These are phyloP conservation scores for Fragosphaeria purpurea DNA, from an alignment of 2,329 filamentous ascomycete genomes.

Conservation along the genomic window DNA sequence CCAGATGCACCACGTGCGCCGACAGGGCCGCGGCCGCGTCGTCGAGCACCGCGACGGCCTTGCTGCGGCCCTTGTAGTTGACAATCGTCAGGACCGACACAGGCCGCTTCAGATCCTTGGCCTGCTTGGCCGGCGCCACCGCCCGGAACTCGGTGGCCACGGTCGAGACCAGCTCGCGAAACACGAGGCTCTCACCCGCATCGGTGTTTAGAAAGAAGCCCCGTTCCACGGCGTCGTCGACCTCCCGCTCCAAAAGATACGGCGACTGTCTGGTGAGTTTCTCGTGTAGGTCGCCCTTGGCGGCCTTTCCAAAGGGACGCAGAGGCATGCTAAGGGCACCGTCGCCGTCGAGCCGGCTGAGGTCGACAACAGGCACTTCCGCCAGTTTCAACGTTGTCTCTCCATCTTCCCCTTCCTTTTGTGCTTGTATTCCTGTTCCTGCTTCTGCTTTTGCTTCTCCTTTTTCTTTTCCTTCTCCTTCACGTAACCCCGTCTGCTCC, in stretches of 20 bases:
- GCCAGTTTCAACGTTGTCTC: background rate
- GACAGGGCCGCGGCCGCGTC: constrained; percentile 29
- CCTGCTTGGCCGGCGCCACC: constrained; percentile 11
- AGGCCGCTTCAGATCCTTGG: constrained; percentile 20
- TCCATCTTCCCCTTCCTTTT: too few relatives aligned
- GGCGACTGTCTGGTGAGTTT: background rate
- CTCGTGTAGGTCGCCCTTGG: background rate
- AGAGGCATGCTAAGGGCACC: constrained; percentile 1
- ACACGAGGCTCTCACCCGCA: constrained; percentile 16
- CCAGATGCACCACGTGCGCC: constrained; percentile 59
- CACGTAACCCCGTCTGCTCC: background rate
- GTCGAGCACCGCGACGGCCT: constrained; percentile 19
- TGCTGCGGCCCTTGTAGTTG: constrained; percentile 22
- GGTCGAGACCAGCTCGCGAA: constrained; percentile 22
- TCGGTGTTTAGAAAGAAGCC: constrained; percentile 2
- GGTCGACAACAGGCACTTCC: background rate
- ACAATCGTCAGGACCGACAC: constrained; percentile 26
- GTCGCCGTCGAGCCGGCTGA: constrained; percentile 4
- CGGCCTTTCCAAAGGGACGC: background rate
- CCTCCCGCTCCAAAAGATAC: background rate
- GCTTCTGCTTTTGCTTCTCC: background rate
- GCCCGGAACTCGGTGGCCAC: constrained; percentile 22
- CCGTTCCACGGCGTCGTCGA: constrained; percentile 4
- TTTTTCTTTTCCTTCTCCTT: too few relatives aligned
- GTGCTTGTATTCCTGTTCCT: background rate